These are phyloP conservation scores for Colletotrichum eremochloae DNA, from an alignment of 2,329 filamentous ascomycete species.

Conservation along the genomic window DNA sequence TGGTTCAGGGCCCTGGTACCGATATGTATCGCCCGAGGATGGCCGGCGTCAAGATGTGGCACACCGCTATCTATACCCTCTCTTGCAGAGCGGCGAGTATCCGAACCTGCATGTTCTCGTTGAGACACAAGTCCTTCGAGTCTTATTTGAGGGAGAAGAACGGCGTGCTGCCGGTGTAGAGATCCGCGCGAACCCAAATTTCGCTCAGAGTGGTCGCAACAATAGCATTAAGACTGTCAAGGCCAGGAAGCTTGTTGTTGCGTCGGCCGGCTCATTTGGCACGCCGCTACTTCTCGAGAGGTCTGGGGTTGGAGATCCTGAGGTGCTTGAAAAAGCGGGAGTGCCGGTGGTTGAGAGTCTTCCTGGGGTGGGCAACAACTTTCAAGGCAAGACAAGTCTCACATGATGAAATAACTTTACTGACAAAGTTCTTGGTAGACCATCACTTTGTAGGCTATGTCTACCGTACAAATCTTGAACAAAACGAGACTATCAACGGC, in stretches of 20 bases:
- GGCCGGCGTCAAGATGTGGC: slow-evolving; percentile 58
- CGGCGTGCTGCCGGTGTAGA: slow-evolving; percentile 62
- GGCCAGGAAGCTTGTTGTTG: slow-evolving; percentile 58
- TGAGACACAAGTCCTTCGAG: slow-evolving; percentile 45
- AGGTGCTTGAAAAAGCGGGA: slow-evolving; percentile 57
- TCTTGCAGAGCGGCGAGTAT: slow-evolving; percentile 46
- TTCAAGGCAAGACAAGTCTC: slow-evolving; percentile 9
- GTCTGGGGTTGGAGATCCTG: slow-evolving; percentile 37
- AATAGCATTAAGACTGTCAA: slow-evolving; percentile 50
- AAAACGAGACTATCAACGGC: slow-evolving; percentile 63
- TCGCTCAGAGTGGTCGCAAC: slow-evolving; percentile 47
- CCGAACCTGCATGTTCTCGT: slow-evolving; percentile 50
- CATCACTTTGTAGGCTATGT: slow-evolving; percentile 61
- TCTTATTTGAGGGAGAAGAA: slow-evolving; percentile 59
- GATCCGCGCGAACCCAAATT: slow-evolving; percentile 58
- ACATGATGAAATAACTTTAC: neutral
- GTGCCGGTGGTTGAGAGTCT: slow-evolving; percentile 64
- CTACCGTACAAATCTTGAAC: slow-evolving; percentile 57
- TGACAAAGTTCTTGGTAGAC: neutral
- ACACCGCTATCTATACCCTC: slow-evolving; percentile 48
- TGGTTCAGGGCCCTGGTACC: slow-evolving; percentile 42
- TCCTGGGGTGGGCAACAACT: slow-evolving; percentile 19
- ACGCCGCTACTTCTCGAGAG: slow-evolving; percentile 25
- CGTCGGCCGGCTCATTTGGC: slow-evolving; percentile 9
- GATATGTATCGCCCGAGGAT: slow-evolving; percentile 49